Conservation (phyloP, 1,284 basidiomycete species). For the Pseudozyma flocculosa region DNA sequence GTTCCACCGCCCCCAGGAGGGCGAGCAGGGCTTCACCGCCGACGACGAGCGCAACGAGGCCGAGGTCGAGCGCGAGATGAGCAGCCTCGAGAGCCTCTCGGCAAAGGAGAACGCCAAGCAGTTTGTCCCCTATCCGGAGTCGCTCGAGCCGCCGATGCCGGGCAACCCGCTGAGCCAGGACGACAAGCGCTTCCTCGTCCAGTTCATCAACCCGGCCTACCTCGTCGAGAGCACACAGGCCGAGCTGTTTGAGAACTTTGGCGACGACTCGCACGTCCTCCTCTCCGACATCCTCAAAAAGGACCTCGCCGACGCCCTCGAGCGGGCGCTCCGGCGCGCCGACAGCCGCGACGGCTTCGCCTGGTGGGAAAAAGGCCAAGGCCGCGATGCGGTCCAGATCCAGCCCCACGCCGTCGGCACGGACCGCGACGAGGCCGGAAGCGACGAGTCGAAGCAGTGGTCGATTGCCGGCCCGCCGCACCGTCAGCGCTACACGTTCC, state of each 20-base stretch:
- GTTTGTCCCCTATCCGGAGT: conserved; percentile 61
- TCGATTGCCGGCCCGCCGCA: conserved; percentile 81
- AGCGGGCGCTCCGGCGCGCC: conserved; percentile 51
- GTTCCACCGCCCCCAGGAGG: conserved; percentile 83
- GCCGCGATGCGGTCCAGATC: conserved; percentile 30
- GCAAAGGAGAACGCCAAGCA: conserved; percentile 68
- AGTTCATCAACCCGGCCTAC: conserved; percentile 88
- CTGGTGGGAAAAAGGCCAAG: conserved; percentile 45
- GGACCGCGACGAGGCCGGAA: conserved; percentile 14
- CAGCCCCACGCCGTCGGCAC: conserved; percentile 44
- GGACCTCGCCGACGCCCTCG: conserved; percentile 46
- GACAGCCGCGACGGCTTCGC: conserved; percentile 67
- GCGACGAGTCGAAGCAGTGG: conserved; percentile 63
- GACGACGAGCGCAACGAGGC: conserved; percentile 62
- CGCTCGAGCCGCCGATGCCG: conserved; percentile 40
- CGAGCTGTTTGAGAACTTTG: conserved; percentile 77
- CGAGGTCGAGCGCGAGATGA: conserved; percentile 45
- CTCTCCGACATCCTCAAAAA: conserved; percentile 51
- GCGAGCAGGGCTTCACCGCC: conserved; percentile 79
- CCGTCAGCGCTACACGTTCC: conserved; percentile 84
- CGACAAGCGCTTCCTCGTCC: conserved; percentile 52
- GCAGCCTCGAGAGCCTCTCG: conserved; percentile 62
- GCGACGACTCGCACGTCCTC: conserved; percentile 83
- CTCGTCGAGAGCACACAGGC: conserved; percentile 78
- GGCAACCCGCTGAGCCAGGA: conserved; percentile 45